Conservation (phyloP, 2,329 filamentous ascomycete genomes). For the Beauveria varroae region DNA sequence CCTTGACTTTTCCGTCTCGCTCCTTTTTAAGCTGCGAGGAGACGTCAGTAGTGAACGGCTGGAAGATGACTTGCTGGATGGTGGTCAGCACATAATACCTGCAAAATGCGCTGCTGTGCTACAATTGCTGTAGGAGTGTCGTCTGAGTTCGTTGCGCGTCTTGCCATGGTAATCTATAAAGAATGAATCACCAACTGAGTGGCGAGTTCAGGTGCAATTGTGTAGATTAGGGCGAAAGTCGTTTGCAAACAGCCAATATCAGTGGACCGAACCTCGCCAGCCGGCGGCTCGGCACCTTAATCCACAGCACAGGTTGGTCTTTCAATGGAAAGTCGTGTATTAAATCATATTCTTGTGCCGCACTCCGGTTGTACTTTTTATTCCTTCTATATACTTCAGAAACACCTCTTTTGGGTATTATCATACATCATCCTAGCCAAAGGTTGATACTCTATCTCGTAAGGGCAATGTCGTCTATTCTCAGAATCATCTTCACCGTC, state of each 20-base stretch:
- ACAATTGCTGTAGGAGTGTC: slow-evolving; percentile 15
- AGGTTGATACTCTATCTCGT: slow-evolving; percentile 41
- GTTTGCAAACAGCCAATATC: not conserved
- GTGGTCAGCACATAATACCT: slow-evolving; percentile 16
- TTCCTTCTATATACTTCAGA: slow-evolving; percentile 10
- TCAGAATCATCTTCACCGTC: slow-evolving; percentile 90
- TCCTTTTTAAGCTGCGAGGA: slow-evolving; percentile 23
- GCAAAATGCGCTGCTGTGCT: slow-evolving; percentile 21
- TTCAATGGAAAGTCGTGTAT: not conserved
- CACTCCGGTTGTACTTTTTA: not conserved
- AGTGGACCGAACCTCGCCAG: not conserved
- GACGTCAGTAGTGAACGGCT: not conserved
- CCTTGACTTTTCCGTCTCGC: slow-evolving; percentile 20
- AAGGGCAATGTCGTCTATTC: slow-evolving; percentile 60
- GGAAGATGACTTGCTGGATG: not conserved
- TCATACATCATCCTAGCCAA: slow-evolving; percentile 27
- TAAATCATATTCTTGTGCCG: slow-evolving; percentile 11
- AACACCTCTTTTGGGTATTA: slow-evolving; percentile 23
- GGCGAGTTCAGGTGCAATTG: too few relatives aligned
- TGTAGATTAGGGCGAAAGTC: not conserved
- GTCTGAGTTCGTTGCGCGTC: not conserved
- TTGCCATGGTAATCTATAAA: not conserved
- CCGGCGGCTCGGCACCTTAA: not conserved
- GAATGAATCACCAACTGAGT: not conserved
- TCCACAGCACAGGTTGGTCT: not conserved